Conservation (phyloP, 345 rosid species). For the Diplotaxis tenuifolia region DNA sequence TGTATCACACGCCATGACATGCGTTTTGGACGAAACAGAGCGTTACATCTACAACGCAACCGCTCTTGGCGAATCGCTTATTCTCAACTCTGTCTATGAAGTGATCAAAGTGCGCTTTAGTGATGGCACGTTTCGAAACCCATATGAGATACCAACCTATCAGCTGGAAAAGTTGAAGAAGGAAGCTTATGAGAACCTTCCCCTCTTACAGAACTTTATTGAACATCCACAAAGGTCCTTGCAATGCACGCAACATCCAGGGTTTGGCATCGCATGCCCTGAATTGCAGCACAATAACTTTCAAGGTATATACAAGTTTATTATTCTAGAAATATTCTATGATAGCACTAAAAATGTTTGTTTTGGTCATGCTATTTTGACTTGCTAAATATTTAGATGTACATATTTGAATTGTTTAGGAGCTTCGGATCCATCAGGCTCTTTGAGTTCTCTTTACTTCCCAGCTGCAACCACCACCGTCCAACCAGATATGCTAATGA, state of each 20-base stretch:
- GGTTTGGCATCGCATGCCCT: neutral
- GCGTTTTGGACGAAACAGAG: slow-evolving; percentile 53
- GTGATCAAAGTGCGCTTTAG: slow-evolving; percentile 43
- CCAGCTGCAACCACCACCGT: slow-evolving; percentile 11
- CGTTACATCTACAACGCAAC: slow-evolving; percentile 40
- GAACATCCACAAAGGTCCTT: slow-evolving; percentile 41
- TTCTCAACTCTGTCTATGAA: slow-evolving; percentile 53
- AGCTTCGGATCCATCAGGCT: neutral
- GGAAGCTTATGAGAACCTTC: slow-evolving; percentile 47
- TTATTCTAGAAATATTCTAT: neutral
- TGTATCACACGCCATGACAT: slow-evolving; percentile 54
- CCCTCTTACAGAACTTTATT: slow-evolving; percentile 17
- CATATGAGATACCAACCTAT: slow-evolving; percentile 33
- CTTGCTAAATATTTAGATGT: too few species aligned
- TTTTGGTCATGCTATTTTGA: neutral
- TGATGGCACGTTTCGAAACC: slow-evolving; percentile 26
- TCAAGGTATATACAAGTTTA: slow-evolving; percentile 23
- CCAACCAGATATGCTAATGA: slow-evolving; percentile 36
- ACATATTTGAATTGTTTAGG: slow-evolving; percentile 7
- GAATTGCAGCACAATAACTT: slow-evolving; percentile 9
- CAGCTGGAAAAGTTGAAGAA: slow-evolving; percentile 50
- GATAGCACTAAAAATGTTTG: neutral
- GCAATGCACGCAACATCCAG: slow-evolving; percentile 25
- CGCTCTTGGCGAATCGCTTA: slow-evolving; percentile 24
- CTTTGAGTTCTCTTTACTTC: slow-evolving; percentile 10